Evolutionary conservation across 169 alveolate genomes (phyloP).

Genomic region (Eimeria sp.): DNA sequence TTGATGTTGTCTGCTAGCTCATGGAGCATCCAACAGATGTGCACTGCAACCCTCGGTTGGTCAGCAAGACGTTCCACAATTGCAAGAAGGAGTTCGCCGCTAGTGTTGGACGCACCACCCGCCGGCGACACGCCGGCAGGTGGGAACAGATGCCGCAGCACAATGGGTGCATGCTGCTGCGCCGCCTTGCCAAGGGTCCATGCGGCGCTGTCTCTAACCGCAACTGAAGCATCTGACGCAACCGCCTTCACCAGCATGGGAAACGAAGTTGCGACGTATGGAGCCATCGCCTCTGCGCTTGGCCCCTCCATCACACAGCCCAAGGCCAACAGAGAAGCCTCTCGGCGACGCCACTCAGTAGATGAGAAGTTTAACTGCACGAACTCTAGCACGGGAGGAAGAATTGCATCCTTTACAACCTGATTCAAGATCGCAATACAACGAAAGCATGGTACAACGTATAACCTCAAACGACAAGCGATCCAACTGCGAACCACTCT

Average conservation of each 20-base stretch:
- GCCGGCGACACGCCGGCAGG: slow-evolving; percentile 66
- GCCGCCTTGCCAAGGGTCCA: slow-evolving; percentile 96
- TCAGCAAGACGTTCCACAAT: slow-evolving; percentile 80
- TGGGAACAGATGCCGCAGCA: slow-evolving; percentile 88
- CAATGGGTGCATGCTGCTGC: slow-evolving; percentile 91
- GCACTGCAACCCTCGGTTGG: slow-evolving; percentile 84
- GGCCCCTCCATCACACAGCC: slow-evolving; percentile 96
- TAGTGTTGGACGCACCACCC: neutral
- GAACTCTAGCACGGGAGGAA: slow-evolving; percentile 93
- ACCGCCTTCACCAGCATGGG: slow-evolving; percentile 91
- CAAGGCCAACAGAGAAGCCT: slow-evolving; percentile 96
- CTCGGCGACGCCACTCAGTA: slow-evolving; percentile 95
- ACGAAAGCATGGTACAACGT: neutral
- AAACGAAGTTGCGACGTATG: slow-evolving; percentile 92
- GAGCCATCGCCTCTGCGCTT: slow-evolving; percentile 92
- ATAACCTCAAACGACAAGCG: neutral
- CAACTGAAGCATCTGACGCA: slow-evolving; percentile 93
- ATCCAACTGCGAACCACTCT: neutral
- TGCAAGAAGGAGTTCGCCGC: slow-evolving; percentile 78
- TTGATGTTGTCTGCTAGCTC: slow-evolving; percentile 79
- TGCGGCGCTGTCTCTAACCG: slow-evolving; percentile 97
- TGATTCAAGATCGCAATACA: slow-evolving; percentile 85
- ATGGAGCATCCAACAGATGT: slow-evolving; percentile 84
- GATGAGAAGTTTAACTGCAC: slow-evolving; percentile 92
- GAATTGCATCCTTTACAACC: slow-evolving; percentile 93